Evolutionary conservation across 495 filamentous ascomycete species (phyloP).

Genomic region (Hypomontagnella submonticulosa): DNA sequence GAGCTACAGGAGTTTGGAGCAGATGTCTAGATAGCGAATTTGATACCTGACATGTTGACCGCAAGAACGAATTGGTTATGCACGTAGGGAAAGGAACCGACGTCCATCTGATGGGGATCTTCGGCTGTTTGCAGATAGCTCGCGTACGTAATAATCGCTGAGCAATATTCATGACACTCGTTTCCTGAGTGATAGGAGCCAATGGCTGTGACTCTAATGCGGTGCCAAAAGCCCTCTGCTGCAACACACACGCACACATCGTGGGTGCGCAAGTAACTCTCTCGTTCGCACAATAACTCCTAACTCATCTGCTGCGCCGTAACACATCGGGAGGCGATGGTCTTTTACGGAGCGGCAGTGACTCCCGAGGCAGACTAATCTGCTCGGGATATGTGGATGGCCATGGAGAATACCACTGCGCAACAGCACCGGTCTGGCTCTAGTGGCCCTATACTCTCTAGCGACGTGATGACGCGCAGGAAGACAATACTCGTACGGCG

Average conservation of each 20-base stretch:
- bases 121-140: slow-evolving; percentile 40
- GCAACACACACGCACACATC: slow-evolving; percentile 17
- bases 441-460: slow-evolving; percentile 20
- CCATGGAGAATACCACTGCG: slow-evolving; percentile 22
- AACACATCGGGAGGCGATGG: slow-evolving; percentile 23
- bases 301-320: slow-evolving; percentile 36
- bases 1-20: slow-evolving; percentile 17
- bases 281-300: slow-evolving; percentile 40
- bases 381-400: slow-evolving; percentile 28
- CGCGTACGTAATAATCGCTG: slow-evolving; percentile 36
- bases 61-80: slow-evolving; percentile 19
- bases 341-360: slow-evolving; percentile 29
- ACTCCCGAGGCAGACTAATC: slow-evolving; percentile 31
- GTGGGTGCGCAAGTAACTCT: slow-evolving; percentile 21
- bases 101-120: slow-evolving; percentile 31
- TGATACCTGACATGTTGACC: slow-evolving; percentile 17
- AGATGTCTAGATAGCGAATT: slow-evolving; percentile 9
- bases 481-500: slow-evolving; percentile 5
- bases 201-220: slow-evolving; percentile 18
- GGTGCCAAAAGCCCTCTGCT: slow-evolving; percentile 15
- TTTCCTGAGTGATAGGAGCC: slow-evolving; percentile 20
- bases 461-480: slow-evolving; percentile 29
- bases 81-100: slow-evolving; percentile 15
- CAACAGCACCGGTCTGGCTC: slow-evolving; percentile 10
- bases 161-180: slow-evolving; percentile 35